These are phyloP conservation scores for Volvox carteri DNA, from an alignment of 163 green algal genomes.

Conservation along the genomic window DNA sequence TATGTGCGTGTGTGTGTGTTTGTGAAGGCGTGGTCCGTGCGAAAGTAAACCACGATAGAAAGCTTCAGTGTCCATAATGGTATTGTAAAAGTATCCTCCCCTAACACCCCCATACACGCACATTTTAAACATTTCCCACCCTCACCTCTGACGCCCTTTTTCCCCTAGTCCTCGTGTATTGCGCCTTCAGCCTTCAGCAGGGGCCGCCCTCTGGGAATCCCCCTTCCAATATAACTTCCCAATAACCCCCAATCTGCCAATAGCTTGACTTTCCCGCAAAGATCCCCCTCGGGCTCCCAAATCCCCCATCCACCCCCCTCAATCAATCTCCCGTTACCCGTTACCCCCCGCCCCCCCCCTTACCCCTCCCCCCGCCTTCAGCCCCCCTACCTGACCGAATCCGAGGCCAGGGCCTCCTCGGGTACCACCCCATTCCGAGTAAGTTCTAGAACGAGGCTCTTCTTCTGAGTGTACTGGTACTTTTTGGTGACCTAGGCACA, in stretches of 20 bases:
- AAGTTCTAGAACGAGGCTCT: slow-evolving; percentile 2
- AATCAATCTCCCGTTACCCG: background rate
- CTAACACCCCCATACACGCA: too few relatives aligned
- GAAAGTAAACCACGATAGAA: too few relatives aligned
- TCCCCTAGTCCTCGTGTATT: background rate
- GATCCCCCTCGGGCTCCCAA: too few relatives aligned
- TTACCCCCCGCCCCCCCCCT: background rate
- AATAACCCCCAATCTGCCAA: too few relatives aligned
- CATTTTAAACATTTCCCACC: background rate
- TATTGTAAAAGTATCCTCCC: too few relatives aligned
- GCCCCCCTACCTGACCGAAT: background rate
- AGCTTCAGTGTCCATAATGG: too few relatives aligned
- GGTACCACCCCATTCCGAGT: slow-evolving; percentile 14
- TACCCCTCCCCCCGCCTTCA: background rate
- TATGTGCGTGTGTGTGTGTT: background rate
- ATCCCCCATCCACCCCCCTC: background rate
- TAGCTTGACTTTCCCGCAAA: too few relatives aligned
- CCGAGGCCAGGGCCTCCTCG: slow-evolving; percentile 33
- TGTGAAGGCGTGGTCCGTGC: too few relatives aligned
- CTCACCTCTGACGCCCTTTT: background rate
- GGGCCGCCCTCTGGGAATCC: too few relatives aligned
- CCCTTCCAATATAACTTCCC: too few relatives aligned
- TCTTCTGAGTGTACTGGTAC: slow-evolving; percentile 56
- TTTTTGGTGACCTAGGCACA: slow-evolving; percentile 45
- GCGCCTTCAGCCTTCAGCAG: too few relatives aligned